Base-by-base conservation (phyloP, 441 rosid genomes). In the Codiaeum variegatum region DNA sequence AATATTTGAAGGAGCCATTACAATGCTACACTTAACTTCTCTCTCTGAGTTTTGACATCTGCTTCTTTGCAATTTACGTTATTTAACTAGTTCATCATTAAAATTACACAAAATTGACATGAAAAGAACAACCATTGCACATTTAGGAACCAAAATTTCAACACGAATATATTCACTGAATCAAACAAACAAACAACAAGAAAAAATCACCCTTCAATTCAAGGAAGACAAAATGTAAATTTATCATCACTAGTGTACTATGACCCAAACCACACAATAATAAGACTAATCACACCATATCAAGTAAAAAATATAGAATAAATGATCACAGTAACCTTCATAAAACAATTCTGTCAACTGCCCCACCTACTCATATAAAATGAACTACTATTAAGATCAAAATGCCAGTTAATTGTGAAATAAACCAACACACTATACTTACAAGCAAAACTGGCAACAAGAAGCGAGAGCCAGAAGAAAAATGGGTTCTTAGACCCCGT, bases 391-490 rank as follows among this genome's bases (percentile, higher is more conserved):
- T 52, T 49, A 21, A 52, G 3, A 23, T 55, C 4, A 21, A 55
- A 12, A 6, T 24, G 61, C 32, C 15, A 23, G 59, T 68, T 36
- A 5, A 6, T n/a, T 59, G 49, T 24, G 49, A 44, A 26, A 52
- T 19, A 2, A n/a, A 11, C 5, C 67, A 69, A 49, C 34, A 40
- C 11, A 66, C 34, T 44, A 68, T 67, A 78, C 95, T 91, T 88
- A 94, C 98, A 76, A 94, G 94, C 79, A 96, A 87, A 81, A 89
- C 85, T 28, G 98, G 94, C 67, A 96, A 85, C 76, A 94, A 78
- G 81, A 91, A 88, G 73, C 99, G 95, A 56, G 98, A 96, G 86
- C 98, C 83, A 21, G 85, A 91, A 72, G 97, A 87, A 85, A 94
- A 96, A 86, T 96, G 87, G 58, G 92, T 78, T 82, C 99, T 87